These are phyloP conservation scores for Xylariaceae sp. DNA, from an alignment of 2,329 filamentous ascomycete genomes.

Conservation along the genomic window DNA sequence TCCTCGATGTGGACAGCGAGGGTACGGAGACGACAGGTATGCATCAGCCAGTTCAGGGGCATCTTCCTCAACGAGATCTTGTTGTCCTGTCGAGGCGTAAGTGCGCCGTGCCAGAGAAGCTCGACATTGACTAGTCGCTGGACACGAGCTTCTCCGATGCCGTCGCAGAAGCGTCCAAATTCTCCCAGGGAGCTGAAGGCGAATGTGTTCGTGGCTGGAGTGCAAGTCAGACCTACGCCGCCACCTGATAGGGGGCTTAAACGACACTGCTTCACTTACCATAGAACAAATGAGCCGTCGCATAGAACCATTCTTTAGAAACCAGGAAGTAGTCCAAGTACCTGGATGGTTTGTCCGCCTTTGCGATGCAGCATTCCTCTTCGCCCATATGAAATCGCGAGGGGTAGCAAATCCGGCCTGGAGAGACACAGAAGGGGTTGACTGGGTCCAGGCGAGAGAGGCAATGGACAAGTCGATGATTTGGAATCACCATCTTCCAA, in stretches of 20 bases:
- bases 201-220: slow-evolving; percentile 37
- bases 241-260: no score
- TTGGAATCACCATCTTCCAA: slow-evolving; percentile 34
- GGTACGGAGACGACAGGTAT: slow-evolving; percentile 36
- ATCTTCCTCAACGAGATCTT: slow-evolving; percentile 35
- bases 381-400: slow-evolving; percentile 37
- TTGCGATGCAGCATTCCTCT: slow-evolving; percentile 28
- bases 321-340: slow-evolving; percentile 37
- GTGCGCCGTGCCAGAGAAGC: slow-evolving; percentile 32
- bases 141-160: slow-evolving; percentile 35
- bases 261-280: slow-evolving; percentile 24
- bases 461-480: slow-evolving; percentile 35
- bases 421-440: slow-evolving; percentile 18
- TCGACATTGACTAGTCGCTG: slow-evolving; percentile 42
- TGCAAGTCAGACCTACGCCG: slow-evolving; percentile 1
- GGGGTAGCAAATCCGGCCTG: slow-evolving; percentile 24
- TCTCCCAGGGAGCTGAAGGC: slow-evolving; percentile 50
- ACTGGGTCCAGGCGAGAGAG: slow-evolving; percentile 40
- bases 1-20: slow-evolving; percentile 39
- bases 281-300: slow-evolving; percentile 42
- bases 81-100: slow-evolving; percentile 1
- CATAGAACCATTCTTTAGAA: slow-evolving; percentile 35
- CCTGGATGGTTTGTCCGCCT: slow-evolving; percentile 31
- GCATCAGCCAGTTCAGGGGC: slow-evolving; percentile 32
- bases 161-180: slow-evolving; percentile 40